Base-by-base conservation (phyloP, 2,329 filamentous ascomycete species). In the Fusarium luffae region DNA sequence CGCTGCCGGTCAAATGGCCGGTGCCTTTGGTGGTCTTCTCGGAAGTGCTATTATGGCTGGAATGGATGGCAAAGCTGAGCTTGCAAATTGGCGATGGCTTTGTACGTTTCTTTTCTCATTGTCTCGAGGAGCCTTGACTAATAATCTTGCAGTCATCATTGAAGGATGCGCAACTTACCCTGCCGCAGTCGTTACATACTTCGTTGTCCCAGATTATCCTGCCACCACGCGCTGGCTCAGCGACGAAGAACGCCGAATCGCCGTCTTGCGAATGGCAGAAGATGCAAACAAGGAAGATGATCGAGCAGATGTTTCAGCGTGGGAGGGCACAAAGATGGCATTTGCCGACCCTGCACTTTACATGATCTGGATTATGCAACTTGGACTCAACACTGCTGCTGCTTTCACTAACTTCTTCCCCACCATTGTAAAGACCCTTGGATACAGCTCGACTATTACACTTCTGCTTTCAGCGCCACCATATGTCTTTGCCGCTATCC, bases 21-120 rank as follows among this genome's bases (percentile, higher is more conserved):
- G 90, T 7, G 91, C 91, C 2, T 93, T 93, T 73, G 91, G 90
- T 0, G 91, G 90, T 4, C 78, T 90, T 11, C 86, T 90, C 40
- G 84, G 87, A 3, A 87, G 87, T 0, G 89, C 90, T 9, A 92
- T 94, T 57, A 89, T 87, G 0, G 81, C 82, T n/a, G 87, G 90
- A 51, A 86, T 94, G 82, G 84, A 91, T 63, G 84, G 86, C 3
- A 79, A 79, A 1, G 79, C 79, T 85, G 90, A 89, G 0, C 77
- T 90, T 3, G 85, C 82, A 0, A 89, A 88, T 3, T 92, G 89
- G 90, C 82, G 89, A 14, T 77, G 76, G 76, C 69, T 78, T 2
- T 65, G 63, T 66, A 25, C 14, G 43, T 27, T 6, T 0, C n/a
- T 21, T 23, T 8, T 18, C 3, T 1, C 18, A 37, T n/a, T 37